Conservation (phyloP, 768 basidiomycete genomes). For the Podaxis sp. region DNA sequence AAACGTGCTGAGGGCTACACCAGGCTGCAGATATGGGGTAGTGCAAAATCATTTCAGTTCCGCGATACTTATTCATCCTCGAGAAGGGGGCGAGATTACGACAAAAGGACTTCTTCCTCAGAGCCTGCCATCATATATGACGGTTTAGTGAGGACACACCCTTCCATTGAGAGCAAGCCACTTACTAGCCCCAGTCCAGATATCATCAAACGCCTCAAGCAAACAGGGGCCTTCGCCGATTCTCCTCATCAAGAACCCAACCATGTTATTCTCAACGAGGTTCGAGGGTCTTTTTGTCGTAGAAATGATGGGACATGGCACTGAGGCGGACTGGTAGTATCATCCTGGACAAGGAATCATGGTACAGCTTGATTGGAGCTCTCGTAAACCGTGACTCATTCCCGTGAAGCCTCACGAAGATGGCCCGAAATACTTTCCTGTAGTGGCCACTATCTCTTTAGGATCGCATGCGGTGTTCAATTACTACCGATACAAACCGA, state of each 20-base stretch:
- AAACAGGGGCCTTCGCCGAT: constrained; percentile 58
- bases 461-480: constrained; percentile 82
- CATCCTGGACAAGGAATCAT: constrained; percentile 91
- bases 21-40: constrained; percentile 77
- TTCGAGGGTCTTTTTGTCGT: constrained; percentile 24
- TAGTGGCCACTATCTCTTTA: constrained; percentile 88
- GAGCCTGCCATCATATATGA: constrained; percentile 68
- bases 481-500: constrained; percentile 65
- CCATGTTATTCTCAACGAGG: constrained; percentile 90
- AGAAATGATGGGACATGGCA: constrained; percentile 3
- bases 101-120: constrained; percentile 66
- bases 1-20: neutral
- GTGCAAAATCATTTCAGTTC: constrained; percentile 16
- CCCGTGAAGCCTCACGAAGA: constrained; percentile 82
- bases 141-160: constrained; percentile 50
- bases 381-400: constrained; percentile 10
- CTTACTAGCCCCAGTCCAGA: constrained; percentile 57
- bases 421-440: constrained; percentile 83
- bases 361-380: constrained; percentile 41
- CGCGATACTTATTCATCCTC: constrained; percentile 5
- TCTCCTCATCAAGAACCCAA: constrained; percentile 74
- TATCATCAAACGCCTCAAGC: constrained; percentile 65
- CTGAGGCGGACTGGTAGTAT: constrained; percentile 49
- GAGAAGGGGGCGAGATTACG: constrained; percentile 70
- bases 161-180: constrained; percentile 5